These are phyloP conservation scores for Eucalyptus cloeziana DNA, from an alignment of 345 rosid genomes.

Conservation along the genomic window DNA sequence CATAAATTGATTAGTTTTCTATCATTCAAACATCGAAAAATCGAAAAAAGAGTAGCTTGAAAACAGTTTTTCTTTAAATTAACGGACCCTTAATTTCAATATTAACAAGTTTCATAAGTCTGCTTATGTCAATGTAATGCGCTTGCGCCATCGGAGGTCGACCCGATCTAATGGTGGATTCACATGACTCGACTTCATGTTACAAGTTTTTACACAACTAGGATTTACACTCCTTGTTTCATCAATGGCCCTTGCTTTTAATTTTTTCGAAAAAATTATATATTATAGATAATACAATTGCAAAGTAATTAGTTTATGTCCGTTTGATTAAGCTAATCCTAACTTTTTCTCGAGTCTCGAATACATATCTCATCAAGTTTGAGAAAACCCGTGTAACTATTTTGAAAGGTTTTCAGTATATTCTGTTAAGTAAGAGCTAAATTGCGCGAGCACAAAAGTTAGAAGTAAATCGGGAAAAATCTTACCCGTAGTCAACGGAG, in stretches of 20 bases:
- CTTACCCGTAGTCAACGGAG: too few species aligned
- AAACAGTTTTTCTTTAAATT: not conserved
- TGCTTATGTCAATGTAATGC: not conserved
- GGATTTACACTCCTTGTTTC: not conserved
- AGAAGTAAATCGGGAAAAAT: too few species aligned
- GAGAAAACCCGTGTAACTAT: too few species aligned
- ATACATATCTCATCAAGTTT: too few species aligned
- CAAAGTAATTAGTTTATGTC: not conserved
- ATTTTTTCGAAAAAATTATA: not conserved
- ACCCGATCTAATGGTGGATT: not conserved
- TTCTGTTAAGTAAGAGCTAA: too few species aligned
- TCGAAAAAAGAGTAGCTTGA: fast-evolving
- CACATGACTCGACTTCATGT: not conserved
- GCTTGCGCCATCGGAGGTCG: not conserved
- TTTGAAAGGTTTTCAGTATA: too few species aligned
- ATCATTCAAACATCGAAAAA: too few species aligned
- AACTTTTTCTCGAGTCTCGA: not conserved
- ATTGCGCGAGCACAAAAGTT: too few species aligned
- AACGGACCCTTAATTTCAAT: too few species aligned
- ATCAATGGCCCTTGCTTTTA: not conserved
- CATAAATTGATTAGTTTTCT: too few species aligned
- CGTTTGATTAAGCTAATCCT: not conserved
- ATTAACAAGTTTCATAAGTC: not conserved
- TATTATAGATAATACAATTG: not conserved
- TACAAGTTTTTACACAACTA: not conserved